Evolutionary conservation across 23 red algal species (phyloP).

Genomic region (Gracilaria domingensis): DNA sequence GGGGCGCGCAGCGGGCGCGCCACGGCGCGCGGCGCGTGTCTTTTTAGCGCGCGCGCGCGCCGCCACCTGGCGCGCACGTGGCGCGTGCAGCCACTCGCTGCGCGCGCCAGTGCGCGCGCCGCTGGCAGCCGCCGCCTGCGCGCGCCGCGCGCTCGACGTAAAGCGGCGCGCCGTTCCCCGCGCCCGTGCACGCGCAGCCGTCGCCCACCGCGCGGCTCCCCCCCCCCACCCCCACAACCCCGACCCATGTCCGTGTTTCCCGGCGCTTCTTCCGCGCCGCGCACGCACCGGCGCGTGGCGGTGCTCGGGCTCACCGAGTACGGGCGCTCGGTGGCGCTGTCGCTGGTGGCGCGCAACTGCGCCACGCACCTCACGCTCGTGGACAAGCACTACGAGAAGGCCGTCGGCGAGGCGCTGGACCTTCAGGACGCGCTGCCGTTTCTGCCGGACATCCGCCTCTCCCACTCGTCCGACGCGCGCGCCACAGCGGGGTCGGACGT

Average conservation of each 20-base stretch:
- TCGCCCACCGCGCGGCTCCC: too few relatives aligned
- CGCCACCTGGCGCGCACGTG: too few relatives aligned
- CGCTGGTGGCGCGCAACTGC: constrained; percentile 43
- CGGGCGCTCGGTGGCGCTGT: constrained; percentile 30
- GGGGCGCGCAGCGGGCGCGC: too few relatives aligned
- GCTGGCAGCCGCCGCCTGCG: too few relatives aligned
- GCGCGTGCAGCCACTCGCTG: too few relatives aligned
- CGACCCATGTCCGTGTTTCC: constrained; percentile 21
- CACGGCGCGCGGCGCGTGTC: too few relatives aligned
- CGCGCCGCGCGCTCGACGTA: too few relatives aligned
- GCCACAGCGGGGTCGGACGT: constrained; percentile 35
- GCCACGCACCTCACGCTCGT: constrained; percentile 44
- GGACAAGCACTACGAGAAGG: constrained; percentile 51
- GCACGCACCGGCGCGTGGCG: constrained; percentile 38
- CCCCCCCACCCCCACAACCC: too few relatives aligned
- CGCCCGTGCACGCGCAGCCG: too few relatives aligned
- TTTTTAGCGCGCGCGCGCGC: too few relatives aligned
- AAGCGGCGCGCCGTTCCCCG: too few relatives aligned
- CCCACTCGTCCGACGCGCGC: constrained; percentile 26
- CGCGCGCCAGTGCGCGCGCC: too few relatives aligned
- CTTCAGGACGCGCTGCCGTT: constrained; percentile 49
- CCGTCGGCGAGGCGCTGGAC: constrained; percentile 48
- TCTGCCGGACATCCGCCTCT: constrained; percentile 29
- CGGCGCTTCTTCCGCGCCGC: not conserved
- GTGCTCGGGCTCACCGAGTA: constrained; percentile 36